Percentiles rank a stretch among this genome's conserved stretches.
Evolutionary conservation across 768 basidiomycete species (phyloP).

Genomic region (Amanita rubescens): DNA sequence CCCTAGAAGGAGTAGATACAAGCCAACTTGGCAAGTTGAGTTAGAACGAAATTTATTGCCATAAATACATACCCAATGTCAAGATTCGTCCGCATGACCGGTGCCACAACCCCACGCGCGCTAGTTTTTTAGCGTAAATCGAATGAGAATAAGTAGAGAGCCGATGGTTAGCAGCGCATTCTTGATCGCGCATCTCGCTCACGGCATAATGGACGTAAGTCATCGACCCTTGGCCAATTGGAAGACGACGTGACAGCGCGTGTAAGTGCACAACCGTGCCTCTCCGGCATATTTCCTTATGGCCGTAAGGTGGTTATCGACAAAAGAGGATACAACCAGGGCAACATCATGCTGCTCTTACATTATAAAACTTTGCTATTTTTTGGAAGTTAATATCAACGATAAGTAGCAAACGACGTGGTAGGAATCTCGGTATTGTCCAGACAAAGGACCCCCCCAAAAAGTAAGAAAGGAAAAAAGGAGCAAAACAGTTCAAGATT

Average conservation of each 20-base stretch:
- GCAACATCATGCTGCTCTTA: neutral
- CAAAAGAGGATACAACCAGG: neutral
- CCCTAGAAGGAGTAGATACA: constrained; percentile 5
- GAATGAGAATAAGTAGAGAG: neutral
- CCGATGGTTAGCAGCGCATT: neutral
- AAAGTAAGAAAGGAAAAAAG: no score
- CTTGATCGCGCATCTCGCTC: neutral
- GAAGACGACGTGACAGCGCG: no score
- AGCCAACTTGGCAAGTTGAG: constrained; percentile 5
- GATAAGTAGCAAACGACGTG: neutral
- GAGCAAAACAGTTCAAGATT: constrained; percentile 1
- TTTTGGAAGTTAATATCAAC: neutral
- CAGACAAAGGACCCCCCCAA: no score
- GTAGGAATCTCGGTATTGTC: neutral
- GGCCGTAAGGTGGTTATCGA: neutral
- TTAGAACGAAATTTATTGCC: neutral
- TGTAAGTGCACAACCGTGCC: neutral
- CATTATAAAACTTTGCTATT: neutral
- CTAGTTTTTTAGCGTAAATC: neutral
- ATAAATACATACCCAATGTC: constrained; percentile 6
- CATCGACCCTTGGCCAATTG: neutral
- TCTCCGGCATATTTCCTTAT: neutral
- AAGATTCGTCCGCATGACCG: constrained; percentile 1
- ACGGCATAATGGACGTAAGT: constrained; percentile 1
- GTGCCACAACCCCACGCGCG: neutral